Evolutionary conservation across 306 rosid genomes (phyloP).

Genomic region (Prosopis cineraria): DNA sequence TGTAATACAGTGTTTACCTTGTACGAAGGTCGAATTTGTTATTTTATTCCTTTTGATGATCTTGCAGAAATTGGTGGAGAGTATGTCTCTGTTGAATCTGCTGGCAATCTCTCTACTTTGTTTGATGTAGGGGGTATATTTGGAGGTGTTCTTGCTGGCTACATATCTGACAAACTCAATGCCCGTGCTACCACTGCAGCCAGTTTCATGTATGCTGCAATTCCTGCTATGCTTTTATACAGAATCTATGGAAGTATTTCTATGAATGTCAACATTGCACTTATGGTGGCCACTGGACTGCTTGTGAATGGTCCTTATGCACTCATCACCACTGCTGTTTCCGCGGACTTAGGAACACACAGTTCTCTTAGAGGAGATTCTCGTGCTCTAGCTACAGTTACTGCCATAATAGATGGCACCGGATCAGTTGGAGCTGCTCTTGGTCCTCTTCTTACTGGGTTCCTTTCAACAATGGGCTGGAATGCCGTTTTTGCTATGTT

Average conservation of each 20-base stretch:
- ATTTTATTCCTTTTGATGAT: constrained; percentile 15
- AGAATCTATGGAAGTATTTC: constrained; percentile 62
- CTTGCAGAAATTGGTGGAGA: constrained; percentile 81
- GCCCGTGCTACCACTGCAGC: constrained; percentile 85
- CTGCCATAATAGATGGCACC: constrained; percentile 87
- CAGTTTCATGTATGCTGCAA: constrained; percentile 74
- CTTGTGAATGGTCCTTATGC: constrained; percentile 86
- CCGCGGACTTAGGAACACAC: constrained; percentile 90
- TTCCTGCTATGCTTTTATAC: constrained; percentile 69
- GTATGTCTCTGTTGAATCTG: constrained; percentile 69
- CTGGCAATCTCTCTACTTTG: constrained; percentile 83
- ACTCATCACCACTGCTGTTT: constrained; percentile 89
- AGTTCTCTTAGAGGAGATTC: constrained; percentile 77
- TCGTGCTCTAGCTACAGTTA: constrained; percentile 86
- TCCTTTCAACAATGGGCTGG: constrained; percentile 76
- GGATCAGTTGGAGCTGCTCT: constrained; percentile 89
- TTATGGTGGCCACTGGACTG: constrained; percentile 77
- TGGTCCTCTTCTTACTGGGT: constrained; percentile 88
- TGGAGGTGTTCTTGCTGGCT: constrained; percentile 87
- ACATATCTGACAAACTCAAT: constrained; percentile 78
- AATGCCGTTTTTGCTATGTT: constrained; percentile 71
- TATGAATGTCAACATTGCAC: constrained; percentile 55
- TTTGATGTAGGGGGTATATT: constrained; percentile 84
- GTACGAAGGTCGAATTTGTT: neutral
- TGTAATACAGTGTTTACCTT: constrained; percentile 9